Conservation (phyloP, 768 basidiomycete genomes). For the Rickenella mellea region DNA sequence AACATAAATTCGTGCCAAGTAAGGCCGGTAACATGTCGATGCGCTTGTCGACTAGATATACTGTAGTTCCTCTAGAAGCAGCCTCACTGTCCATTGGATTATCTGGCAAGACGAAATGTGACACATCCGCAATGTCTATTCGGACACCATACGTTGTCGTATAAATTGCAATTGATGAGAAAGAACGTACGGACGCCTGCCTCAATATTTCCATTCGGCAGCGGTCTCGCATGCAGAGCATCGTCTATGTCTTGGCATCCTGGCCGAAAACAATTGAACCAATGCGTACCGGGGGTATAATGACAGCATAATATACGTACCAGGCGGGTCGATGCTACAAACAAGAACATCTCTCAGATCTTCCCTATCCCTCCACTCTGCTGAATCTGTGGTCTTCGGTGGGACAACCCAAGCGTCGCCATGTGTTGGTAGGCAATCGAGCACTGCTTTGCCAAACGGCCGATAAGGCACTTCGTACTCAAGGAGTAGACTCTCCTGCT, state of each 20-base stretch:
- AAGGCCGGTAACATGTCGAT: constrained; percentile 96
- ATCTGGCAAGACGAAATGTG: constrained; percentile 87
- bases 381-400: constrained; percentile 42
- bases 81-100: constrained; percentile 97
- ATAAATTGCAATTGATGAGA: not conserved
- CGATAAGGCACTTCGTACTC: constrained; percentile 96
- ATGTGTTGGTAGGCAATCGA: constrained; percentile 82
- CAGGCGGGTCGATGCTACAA: constrained; percentile 96
- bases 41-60: constrained; percentile 96
- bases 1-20: constrained; percentile 93
- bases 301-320: constrained; percentile 27
- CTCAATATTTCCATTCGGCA: constrained; percentile 92
- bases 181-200: constrained; percentile 88
- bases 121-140: constrained; percentile 95
- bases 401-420: constrained; percentile 94
- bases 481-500: constrained; percentile 85
- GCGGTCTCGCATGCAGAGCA: constrained; percentile 78
- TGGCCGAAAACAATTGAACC: constrained; percentile 20
- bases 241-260: constrained; percentile 99
- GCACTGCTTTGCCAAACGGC: constrained; percentile 91
- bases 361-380: constrained; percentile 74
- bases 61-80: constrained; percentile 91
- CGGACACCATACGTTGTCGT: not conserved
- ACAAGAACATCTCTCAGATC: constrained; percentile 81
- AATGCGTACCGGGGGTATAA: not conserved